These are phyloP conservation scores for Barnettozyma siamensis DNA, from an alignment of 805 yeast species.

Conservation along the genomic window DNA sequence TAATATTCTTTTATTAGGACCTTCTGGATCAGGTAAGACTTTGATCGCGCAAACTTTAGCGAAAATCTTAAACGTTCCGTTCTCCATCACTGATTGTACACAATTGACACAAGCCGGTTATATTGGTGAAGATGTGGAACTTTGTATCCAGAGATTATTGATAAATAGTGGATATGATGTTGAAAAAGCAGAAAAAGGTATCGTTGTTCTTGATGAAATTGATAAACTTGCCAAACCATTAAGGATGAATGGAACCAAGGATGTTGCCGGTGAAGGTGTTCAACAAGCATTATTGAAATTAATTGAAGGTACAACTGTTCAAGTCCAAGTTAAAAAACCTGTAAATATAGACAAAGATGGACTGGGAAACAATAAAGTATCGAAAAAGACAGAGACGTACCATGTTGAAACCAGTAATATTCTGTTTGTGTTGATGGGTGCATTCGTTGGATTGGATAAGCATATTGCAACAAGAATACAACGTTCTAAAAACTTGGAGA, in stretches of 20 bases:
- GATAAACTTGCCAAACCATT: conserved; percentile 51
- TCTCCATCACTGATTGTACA: conserved; percentile 57
- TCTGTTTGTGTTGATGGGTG: conserved; percentile 54
- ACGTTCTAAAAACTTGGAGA: conserved; percentile 19
- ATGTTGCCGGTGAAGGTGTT: conserved; percentile 61
- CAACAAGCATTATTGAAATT: conserved; percentile 54
- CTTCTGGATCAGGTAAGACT: conserved; percentile 61
- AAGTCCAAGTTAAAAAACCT: conserved; percentile 41
- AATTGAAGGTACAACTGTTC: conserved; percentile 50
- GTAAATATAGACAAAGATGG: conserved; percentile 26
- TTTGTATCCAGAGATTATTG: conserved; percentile 47
- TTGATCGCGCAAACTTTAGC: conserved; percentile 51
- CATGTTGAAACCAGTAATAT: conserved; percentile 51
- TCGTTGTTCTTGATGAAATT: conserved; percentile 54
- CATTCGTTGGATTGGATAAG: conserved; percentile 53
- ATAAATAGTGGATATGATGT: conserved; percentile 47
- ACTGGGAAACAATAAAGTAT: conserved; percentile 27
- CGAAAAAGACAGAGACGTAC: conserved; percentile 37
- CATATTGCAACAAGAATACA: conserved; percentile 38
- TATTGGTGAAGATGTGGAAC: conserved; percentile 59
- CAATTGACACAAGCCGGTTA: conserved; percentile 61
- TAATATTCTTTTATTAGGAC: conserved; percentile 51
- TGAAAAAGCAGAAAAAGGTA: conserved; percentile 48
- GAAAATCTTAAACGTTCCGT: conserved; percentile 45
- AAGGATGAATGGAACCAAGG: conserved; percentile 43